These are phyloP conservation scores for Suillus subluteus DNA, from an alignment of 768 basidiomycete species.

Conservation along the genomic window DNA sequence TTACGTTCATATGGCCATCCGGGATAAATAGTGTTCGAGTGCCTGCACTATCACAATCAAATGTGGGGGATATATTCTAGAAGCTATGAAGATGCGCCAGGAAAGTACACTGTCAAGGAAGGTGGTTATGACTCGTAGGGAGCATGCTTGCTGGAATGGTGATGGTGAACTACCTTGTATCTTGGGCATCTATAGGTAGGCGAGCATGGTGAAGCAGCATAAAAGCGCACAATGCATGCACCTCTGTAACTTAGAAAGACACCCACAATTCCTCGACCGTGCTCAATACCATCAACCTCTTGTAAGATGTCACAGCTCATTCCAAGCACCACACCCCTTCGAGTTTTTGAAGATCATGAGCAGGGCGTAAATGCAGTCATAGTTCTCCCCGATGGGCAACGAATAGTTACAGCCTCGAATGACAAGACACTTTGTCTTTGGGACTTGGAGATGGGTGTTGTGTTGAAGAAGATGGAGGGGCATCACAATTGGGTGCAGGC, in stretches of 20 bases:
- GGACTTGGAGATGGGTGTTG: not conserved
- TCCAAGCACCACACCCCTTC: not conserved
- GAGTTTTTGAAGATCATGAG: not conserved
- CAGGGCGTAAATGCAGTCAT: not conserved
- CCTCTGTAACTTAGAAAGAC: not conserved
- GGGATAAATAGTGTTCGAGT: no score
- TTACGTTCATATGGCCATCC: no score
- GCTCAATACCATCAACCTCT: not conserved
- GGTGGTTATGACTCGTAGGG: no score
- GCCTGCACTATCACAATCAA: no score
- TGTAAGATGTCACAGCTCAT: not conserved
- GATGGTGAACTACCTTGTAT: not conserved
- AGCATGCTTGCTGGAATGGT: not conserved
- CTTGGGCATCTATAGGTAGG: not conserved
- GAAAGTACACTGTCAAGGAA: no score
- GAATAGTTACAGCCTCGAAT: not conserved
- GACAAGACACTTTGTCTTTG: not conserved
- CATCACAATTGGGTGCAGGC: not conserved
- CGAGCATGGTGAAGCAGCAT: no score
- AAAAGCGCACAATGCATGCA: not conserved
- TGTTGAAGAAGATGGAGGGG: not conserved
- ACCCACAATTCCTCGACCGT: no score
- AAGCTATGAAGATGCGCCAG: no score
- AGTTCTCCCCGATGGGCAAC: not conserved
- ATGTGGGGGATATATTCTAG: no score